A percentile compares a stretch with the other conserved stretches of the same genome.
These are phyloP conservation scores for Cyclotella cryptica DNA, from an alignment of 108 stramenopile genomes.

Conservation along the genomic window DNA sequence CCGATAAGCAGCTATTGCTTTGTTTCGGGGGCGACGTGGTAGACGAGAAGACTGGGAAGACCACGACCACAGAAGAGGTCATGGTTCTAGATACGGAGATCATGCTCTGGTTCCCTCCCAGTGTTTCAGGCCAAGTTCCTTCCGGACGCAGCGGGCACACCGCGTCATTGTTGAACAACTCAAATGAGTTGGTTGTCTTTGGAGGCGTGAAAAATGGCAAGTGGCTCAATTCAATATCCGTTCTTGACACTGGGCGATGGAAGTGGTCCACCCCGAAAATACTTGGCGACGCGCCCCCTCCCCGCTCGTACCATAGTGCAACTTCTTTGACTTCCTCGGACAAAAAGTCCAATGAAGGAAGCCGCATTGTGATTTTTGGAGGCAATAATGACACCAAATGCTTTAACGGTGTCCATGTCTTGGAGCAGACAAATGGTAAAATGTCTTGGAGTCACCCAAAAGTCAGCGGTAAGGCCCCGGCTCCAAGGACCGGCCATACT, in stretches of 20 bases:
- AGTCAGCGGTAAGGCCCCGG: constrained; percentile 64
- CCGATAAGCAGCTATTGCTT: constrained; percentile 74
- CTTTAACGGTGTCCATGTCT: constrained; percentile 78
- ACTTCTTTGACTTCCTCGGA: constrained; percentile 25
- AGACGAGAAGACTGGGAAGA: constrained; percentile 56
- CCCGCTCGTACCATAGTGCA: constrained; percentile 77
- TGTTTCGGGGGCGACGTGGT: constrained; percentile 84
- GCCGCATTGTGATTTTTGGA: constrained; percentile 80
- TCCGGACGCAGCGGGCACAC: constrained; percentile 79
- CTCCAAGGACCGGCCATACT: constrained; percentile 78
- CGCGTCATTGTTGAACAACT: constrained; percentile 64
- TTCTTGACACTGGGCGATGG: constrained; percentile 80
- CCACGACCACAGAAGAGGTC: constrained; percentile 57
- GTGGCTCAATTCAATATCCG: constrained; percentile 70
- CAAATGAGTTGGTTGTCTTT: constrained; percentile 79
- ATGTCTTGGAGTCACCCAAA: constrained; percentile 80
- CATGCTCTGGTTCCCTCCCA: constrained; percentile 56
- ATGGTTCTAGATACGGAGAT: constrained; percentile 87
- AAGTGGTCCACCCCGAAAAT: constrained; percentile 71
- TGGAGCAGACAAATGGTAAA: constrained; percentile 54
- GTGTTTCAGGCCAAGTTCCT: constrained; percentile 70
- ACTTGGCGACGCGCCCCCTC: constrained; percentile 69
- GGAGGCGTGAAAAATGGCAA: constrained; percentile 84
- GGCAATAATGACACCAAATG: constrained; percentile 76
- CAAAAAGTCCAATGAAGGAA: neutral